Evolutionary conservation across 495 filamentous ascomycete genomes (phyloP), one percentile per base, ranked within the genome.

Genomic region (Parathielavia hyrcaniae): DNA sequence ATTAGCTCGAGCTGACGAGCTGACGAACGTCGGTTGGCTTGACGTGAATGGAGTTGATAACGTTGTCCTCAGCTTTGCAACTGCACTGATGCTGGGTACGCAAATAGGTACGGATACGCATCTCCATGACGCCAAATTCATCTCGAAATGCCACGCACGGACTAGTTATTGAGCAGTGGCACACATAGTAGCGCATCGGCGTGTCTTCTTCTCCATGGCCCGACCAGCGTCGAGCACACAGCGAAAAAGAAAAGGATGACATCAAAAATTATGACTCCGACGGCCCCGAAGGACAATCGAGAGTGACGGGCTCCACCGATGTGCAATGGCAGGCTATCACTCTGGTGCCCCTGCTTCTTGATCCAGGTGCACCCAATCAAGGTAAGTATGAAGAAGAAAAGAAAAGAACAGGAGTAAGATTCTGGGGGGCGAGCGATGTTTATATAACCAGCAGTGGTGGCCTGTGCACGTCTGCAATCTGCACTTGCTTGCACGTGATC

Each of bases 261-360:
- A 70, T 57, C 68, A 70, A 72, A 72, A 72, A 72, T 72, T 72
- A 36, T 62, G 64, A 66, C 67, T 64, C 57, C 55, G 61, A 71
- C 68, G 70, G 67, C 65, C 70, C 70, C 70, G 68, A 71, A 71
- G 68, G 68, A 66, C 68, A 72, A 69, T 71, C 61, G 57, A 70
- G 47, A 47, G 39, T 44, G 43, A 61, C 45, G n/a, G 60, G 60
- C 67, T 58, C 69, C 69, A 59, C 69, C 26, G 68, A 63, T 65
- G 69, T 70, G 68, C 68, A 71, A 72, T 72, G 69, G 64, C 70
- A 68, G 69, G 61, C 63, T 56, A 52, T 60, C 64, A 36, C 53
- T 40, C 52, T 67, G 58, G 50, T 55, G 23, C 58, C 22, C 54
- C 52, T 59, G 55, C 22, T 67, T 71, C 64, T 53, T 72, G 70